Conservation (phyloP, 78 protist genomes). For the Cavenderia fasciculata region DNA sequence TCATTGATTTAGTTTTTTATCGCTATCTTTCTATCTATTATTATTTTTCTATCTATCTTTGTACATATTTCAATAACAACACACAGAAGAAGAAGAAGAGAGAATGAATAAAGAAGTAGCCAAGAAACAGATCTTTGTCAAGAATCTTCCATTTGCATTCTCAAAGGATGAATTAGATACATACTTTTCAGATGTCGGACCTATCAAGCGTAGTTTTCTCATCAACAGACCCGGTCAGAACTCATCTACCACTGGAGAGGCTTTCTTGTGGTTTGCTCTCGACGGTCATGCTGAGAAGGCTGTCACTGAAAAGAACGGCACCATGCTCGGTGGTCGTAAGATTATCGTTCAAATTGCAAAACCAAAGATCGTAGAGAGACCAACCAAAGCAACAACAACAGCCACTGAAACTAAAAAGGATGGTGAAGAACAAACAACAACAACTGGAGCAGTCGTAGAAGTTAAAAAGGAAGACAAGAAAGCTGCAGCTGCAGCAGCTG, state of each 20-base stretch:
- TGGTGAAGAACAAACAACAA: background rate
- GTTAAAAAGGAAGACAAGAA: background rate
- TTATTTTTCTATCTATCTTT: too few species aligned
- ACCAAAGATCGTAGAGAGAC: conserved; percentile 9
- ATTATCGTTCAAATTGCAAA: conserved; percentile 35
- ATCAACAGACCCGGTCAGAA: conserved; percentile 21
- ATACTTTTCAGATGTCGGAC: conserved; percentile 59
- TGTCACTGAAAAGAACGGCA: conserved; percentile 13
- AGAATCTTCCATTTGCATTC: conserved; percentile 29
- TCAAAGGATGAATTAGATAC: conserved; percentile 37
- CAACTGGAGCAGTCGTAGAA: background rate
- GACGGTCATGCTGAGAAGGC: conserved; percentile 54
- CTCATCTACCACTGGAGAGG: conserved; percentile 31
- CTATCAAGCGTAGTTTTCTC: conserved; percentile 47
- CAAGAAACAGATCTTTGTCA: conserved; percentile 47
- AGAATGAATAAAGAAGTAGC: background rate
- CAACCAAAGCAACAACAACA: background rate
- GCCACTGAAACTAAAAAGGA: background rate
- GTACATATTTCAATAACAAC: too few species aligned
- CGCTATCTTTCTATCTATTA: too few species aligned
- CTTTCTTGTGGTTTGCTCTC: conserved; percentile 47
- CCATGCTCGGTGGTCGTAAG: background rate
- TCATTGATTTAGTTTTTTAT: too few species aligned
- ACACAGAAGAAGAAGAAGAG: too few species aligned
- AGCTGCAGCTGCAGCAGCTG: too few species aligned